Evolutionary conservation across 208 protist genomes (phyloP).

Genomic region (Angomonas deanei): DNA sequence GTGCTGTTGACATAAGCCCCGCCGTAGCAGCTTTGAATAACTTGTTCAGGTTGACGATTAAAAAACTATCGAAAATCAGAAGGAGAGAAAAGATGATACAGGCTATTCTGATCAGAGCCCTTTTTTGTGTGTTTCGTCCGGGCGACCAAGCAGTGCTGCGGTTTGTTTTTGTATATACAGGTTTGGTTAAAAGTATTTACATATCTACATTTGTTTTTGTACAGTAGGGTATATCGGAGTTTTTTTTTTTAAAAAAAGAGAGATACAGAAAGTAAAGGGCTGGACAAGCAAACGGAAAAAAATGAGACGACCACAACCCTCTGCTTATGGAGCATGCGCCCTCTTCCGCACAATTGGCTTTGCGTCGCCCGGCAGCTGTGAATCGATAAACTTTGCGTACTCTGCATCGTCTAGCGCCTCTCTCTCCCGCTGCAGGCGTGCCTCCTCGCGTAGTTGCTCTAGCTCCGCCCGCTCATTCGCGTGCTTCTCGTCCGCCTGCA

Average conservation of each 20-base stretch:
- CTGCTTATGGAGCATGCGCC: slow-evolving; percentile 41
- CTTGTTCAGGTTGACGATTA: not conserved
- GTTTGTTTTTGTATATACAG: too few relatives aligned
- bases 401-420: slow-evolving; percentile 45
- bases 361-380: slow-evolving; percentile 60
- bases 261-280: not conserved
- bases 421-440: slow-evolving; percentile 19
- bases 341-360: slow-evolving; percentile 36
- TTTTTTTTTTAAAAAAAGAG: too few relatives aligned
- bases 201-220: slow-evolving; percentile 7
- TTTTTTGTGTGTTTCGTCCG: not conserved
- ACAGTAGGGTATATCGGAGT: too few relatives aligned
- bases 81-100: not conserved
- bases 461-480: slow-evolving; percentile 32
- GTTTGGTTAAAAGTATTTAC: too few relatives aligned
- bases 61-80: slow-evolving; percentile 4
- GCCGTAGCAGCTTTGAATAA: slow-evolving; percentile 2
- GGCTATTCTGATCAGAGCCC: not conserved
- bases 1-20: slow-evolving; percentile 61
- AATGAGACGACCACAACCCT: not conserved
- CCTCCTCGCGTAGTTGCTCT: slow-evolving; percentile 36
- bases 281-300: not conserved
- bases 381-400: slow-evolving; percentile 54
- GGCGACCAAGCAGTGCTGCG: too few relatives aligned
- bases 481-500: slow-evolving; percentile 69